Percentiles rank a stretch among this genome's conserved stretches.
These are phyloP conservation scores for Gloeopeniophorella convolvens DNA, from an alignment of 768 basidiomycete genomes.

Conservation along the genomic window DNA sequence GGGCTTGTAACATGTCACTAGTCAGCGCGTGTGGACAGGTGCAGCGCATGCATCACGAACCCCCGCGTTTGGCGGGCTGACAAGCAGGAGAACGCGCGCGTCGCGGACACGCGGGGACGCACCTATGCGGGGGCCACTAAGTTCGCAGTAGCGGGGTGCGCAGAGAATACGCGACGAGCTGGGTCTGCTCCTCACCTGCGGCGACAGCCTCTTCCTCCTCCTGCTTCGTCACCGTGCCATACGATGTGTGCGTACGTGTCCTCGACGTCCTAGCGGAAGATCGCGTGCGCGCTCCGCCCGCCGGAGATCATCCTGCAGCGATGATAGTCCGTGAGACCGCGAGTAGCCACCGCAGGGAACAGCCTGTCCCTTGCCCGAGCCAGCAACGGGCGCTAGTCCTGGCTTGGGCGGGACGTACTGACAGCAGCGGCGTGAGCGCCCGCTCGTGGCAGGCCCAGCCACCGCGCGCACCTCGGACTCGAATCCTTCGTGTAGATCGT, in stretches of 20 bases:
- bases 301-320: constrained; percentile 71
- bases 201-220: constrained; percentile 46
- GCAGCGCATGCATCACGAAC: too few relatives aligned
- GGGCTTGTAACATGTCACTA: too few relatives aligned
- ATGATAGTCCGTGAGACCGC: neutral
- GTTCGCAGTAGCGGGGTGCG: too few relatives aligned
- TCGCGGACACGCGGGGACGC: too few relatives aligned
- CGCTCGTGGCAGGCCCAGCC: neutral
- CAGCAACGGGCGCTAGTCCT: constrained; percentile 52
- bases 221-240: constrained; percentile 52
- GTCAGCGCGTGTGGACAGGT: too few relatives aligned
- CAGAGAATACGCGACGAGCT: constrained; percentile 89
- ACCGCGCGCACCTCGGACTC: constrained; percentile 54
- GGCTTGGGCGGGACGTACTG: constrained; percentile 78
- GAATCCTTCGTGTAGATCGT: constrained; percentile 90
- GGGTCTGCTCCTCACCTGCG: constrained; percentile 74
- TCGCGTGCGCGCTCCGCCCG: constrained; percentile 65
- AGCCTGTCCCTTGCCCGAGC: constrained; percentile 37
- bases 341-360: neutral
- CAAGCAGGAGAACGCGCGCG: too few relatives aligned
- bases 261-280: constrained; percentile 88
- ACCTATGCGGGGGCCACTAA: too few relatives aligned
- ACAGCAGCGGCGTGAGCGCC: neutral
- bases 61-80: too few relatives aligned
- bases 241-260: constrained; percentile 80